phyloP scores from a whole-genome alignment of 306 rosid genomes.

The Lablab purpureus region DNA sequence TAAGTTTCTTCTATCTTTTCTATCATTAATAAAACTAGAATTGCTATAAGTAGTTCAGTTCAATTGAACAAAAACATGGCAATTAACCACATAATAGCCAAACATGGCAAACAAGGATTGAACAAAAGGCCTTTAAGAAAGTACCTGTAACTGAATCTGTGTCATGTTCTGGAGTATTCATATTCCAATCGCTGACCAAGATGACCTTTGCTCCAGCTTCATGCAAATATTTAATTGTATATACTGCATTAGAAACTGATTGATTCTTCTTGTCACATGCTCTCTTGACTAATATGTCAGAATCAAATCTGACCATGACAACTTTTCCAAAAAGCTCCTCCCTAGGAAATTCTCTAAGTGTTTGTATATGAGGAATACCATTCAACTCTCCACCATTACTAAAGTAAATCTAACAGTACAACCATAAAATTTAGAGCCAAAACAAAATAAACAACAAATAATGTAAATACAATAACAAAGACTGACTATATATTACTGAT shows the following conservation, averaged over 20 bases:
- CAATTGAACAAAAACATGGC: too few relatives aligned
- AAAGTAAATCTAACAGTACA: constrained; percentile 52
- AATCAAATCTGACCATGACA: constrained; percentile 86
- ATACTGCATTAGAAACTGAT: constrained; percentile 54
- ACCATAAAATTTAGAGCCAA: constrained; percentile 48
- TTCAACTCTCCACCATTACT: constrained; percentile 59
- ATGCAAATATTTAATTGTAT: constrained; percentile 70
- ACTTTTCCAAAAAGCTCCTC: constrained; percentile 77
- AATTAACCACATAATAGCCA: constrained; percentile 1
- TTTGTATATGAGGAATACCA: constrained; percentile 70
- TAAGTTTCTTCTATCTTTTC: constrained; percentile 26
- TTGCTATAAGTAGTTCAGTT: constrained; percentile 39
- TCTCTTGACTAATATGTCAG: constrained; percentile 64
- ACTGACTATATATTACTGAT: not conserved
- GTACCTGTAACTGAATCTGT: constrained; percentile 69
- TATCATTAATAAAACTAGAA: constrained; percentile 11
- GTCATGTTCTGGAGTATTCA: constrained; percentile 46
- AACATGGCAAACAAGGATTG: constrained; percentile 32
- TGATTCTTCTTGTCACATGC: constrained; percentile 45
- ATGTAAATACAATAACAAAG: not conserved
- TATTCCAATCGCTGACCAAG: constrained; percentile 78
- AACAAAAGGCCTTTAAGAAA: constrained; percentile 41
- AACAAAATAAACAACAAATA: constrained; percentile 2
- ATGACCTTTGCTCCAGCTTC: constrained; percentile 72
- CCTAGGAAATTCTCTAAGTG: constrained; percentile 78